phyloP scores from a whole-genome alignment of 768 basidiomycete species.

The Lentinus tigrinus region DNA sequence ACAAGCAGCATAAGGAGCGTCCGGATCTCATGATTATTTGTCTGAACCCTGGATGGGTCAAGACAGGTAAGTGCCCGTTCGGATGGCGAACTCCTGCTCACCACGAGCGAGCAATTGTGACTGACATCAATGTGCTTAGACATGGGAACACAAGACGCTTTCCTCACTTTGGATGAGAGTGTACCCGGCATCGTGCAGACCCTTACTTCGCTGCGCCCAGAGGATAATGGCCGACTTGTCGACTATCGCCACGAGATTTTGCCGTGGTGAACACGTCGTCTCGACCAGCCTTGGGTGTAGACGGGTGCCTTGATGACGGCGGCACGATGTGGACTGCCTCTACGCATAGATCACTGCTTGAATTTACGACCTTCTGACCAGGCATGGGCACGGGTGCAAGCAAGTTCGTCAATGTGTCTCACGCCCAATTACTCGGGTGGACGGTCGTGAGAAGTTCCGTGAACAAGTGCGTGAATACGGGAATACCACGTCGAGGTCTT shows the following conservation, averaged over 20 bases:
- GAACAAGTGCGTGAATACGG: constrained; percentile 30
- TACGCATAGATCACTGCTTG: too few relatives aligned
- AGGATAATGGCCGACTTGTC: not conserved
- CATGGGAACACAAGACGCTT: constrained; percentile 11
- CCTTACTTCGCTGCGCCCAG: not conserved
- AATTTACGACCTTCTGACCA: too few relatives aligned
- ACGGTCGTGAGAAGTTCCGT: constrained; percentile 9
- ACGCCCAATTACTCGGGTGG: too few relatives aligned
- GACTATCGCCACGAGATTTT: not conserved
- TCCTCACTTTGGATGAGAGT: constrained; percentile 10
- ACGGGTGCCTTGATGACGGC: too few relatives aligned
- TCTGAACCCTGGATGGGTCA: constrained; percentile 39
- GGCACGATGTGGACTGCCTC: too few relatives aligned
- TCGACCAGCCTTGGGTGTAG: too few relatives aligned
- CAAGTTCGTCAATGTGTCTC: too few relatives aligned
- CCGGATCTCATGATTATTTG: constrained; percentile 32
- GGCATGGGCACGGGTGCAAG: too few relatives aligned
- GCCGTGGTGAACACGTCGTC: not conserved
- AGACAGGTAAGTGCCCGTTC: constrained; percentile 32
- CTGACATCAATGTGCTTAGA: not conserved
- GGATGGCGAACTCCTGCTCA: too few relatives aligned
- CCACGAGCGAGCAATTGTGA: too few relatives aligned
- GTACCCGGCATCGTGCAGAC: constrained; percentile 3
- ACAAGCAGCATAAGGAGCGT: constrained; percentile 35
- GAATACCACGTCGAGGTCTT: constrained; percentile 15